Evolutionary conservation across 2,329 filamentous ascomycete genomes (phyloP), one percentile per base, ranked within the genome.

Genomic region (Alternaria triticimaculans): DNA sequence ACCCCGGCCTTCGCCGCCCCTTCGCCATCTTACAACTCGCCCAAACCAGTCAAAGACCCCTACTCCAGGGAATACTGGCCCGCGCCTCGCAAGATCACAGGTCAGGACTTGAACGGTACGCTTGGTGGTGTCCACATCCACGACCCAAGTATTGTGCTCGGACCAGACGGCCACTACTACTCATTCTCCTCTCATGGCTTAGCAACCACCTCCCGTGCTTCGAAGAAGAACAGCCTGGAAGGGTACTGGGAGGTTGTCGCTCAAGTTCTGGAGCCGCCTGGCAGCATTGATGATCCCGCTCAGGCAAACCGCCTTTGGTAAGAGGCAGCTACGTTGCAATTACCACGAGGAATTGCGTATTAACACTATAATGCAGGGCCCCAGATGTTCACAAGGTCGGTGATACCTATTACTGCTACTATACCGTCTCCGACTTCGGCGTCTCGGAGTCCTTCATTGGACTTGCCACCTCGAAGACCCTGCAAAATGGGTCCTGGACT

Each of bases 371-470:
- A 18, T 25, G 6, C 10, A 53, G 66, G 66, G 68, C 68, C 11
- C 68, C 66, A 11, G 66, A 68, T 14, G 66, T 70, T 9, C 63
- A 65, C 55, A 62, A 60, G 46, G 56, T 57, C 18, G 49, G 58
- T 61, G 80, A 77, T 51, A 79, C 80, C 1, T 91, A 89, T 78
- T 84, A 89, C 68, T 75, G 86, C 20, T 90, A 88, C 82, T 89
- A 90, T 74, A 81, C 86, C 1, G 87, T 89, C n/a, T 87, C 84
- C 50, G 81, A 83, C 1, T 88, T 87, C 60, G 87, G 88, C 0
- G 84, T 82, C 1, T 87, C 89, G 62, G 77, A 81, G 71, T 88
- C 85, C 0, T 85, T 85, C 15, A 89, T 90, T 65, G 89, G 89
- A 11, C 74, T 85, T 4, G 84, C 84, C 4, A 85, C 81, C 0